Conservation (phyloP, 2,329 filamentous ascomycete species). For the Microdochium paspali region DNA sequence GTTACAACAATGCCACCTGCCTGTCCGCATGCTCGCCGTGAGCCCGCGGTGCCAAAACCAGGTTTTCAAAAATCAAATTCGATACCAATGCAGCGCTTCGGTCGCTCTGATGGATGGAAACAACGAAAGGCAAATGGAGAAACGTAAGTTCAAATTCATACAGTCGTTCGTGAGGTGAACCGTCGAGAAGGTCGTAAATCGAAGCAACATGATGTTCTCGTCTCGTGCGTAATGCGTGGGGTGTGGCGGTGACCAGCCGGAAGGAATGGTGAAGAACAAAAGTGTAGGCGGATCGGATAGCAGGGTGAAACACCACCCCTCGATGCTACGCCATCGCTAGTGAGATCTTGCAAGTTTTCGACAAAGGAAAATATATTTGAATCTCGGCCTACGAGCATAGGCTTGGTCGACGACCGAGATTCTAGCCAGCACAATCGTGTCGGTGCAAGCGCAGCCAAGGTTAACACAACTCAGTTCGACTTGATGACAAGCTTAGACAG, state of each 20-base stretch:
- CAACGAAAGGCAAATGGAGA: neutral
- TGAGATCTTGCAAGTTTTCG: constrained; percentile 22
- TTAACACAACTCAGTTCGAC: constrained; percentile 55
- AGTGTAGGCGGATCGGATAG: constrained; percentile 14
- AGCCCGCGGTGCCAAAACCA: neutral
- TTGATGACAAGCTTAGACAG: constrained; percentile 92
- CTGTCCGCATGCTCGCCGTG: neutral
- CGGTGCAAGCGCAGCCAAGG: constrained; percentile 9
- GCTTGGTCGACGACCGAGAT: constrained; percentile 9
- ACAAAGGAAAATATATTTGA: constrained; percentile 19
- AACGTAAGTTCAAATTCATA: constrained; percentile 19
- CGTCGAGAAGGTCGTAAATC: constrained; percentile 21
- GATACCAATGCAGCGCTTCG: constrained; percentile 16
- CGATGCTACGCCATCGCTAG: constrained; percentile 32
- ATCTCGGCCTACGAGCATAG: neutral
- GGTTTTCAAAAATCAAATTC: neutral
- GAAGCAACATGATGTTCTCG: constrained; percentile 17
- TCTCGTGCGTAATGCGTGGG: constrained; percentile 11
- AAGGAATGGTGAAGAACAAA: constrained; percentile 13
- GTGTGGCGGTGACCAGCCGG: constrained; percentile 20
- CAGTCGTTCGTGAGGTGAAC: constrained; percentile 20
- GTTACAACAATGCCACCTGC: neutral
- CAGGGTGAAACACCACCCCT: constrained; percentile 23
- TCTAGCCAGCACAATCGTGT: constrained; percentile 7
- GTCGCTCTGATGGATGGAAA: neutral